These are phyloP conservation scores for Huiozyma sinensis DNA, from an alignment of 805 yeast genomes.

Conservation along the genomic window DNA sequence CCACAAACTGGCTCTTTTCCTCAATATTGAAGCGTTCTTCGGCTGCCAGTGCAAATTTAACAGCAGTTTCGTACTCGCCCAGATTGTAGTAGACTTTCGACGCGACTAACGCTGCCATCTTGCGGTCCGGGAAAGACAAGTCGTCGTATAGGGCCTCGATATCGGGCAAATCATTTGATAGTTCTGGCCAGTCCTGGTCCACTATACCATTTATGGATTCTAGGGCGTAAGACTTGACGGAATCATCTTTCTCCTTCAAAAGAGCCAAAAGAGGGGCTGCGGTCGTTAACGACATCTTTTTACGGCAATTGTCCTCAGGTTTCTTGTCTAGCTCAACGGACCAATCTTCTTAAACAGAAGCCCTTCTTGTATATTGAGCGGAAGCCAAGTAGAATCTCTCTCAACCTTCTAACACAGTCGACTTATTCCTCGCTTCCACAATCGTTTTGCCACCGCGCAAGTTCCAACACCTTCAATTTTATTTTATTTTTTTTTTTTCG, in stretches of 20 bases:
- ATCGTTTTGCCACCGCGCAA: too few species aligned
- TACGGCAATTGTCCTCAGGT: background rate
- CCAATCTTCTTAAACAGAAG: background rate
- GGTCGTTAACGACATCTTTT: conserved; percentile 45
- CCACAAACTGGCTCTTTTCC: conserved; percentile 75
- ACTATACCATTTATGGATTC: conserved; percentile 70
- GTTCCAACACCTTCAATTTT: too few species aligned
- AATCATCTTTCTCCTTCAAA: conserved; percentile 68
- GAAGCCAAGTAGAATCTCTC: too few species aligned
- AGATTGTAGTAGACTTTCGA: conserved; percentile 85
- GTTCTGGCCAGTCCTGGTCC: conserved; percentile 94
- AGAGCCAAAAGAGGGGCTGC: conserved; percentile 91
- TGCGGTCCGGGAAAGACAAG: conserved; percentile 58
- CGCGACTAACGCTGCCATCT: conserved; percentile 82
- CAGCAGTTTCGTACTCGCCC: conserved; percentile 88
- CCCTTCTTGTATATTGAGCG: too few species aligned
- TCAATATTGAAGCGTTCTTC: conserved; percentile 64
- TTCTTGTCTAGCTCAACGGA: background rate
- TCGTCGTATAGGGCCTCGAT: conserved; percentile 91
- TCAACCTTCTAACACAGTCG: too few species aligned
- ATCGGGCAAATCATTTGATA: conserved; percentile 78
- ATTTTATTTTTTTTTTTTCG: too few species aligned
- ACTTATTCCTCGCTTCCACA: too few species aligned
- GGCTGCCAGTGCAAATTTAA: conserved; percentile 77
- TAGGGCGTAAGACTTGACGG: conserved; percentile 75